Evolutionary conservation across 441 rosid species (phyloP).

Genomic region (Mallotus repandus): DNA sequence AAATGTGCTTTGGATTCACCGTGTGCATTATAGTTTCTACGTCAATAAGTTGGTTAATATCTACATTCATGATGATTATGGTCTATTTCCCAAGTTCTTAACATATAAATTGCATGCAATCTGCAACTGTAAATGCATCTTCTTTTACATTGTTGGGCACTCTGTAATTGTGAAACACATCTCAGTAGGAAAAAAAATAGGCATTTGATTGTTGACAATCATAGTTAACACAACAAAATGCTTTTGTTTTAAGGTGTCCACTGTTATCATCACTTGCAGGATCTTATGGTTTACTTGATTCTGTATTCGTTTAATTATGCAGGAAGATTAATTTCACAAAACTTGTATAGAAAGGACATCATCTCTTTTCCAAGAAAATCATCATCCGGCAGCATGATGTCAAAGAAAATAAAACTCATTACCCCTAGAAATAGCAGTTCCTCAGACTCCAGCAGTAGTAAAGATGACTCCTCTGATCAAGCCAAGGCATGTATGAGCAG

Average conservation of each 20-base stretch:
- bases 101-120: not conserved
- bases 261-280: not conserved
- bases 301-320: constrained; percentile 14
- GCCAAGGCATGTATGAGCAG: constrained; percentile 41
- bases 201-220: not conserved
- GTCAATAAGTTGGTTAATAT: not conserved
- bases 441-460: constrained; percentile 38
- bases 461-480: constrained; percentile 38
- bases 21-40: not conserved
- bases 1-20: too few species aligned
- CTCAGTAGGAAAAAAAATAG: not conserved
- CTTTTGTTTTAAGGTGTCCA: not conserved
- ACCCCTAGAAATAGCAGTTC: constrained; percentile 42
- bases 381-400: constrained; percentile 20
- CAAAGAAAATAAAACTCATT: constrained; percentile 29
- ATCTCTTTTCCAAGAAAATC: constrained; percentile 20
- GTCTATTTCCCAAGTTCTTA: not conserved
- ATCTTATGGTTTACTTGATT: constrained; percentile 10
- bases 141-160: not conserved
- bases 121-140: not conserved
- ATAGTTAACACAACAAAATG: not conserved
- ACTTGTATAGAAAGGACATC: constrained; percentile 16
- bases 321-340: constrained; percentile 33
- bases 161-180: constrained; percentile 2
- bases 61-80: not conserved